phyloP scores from a whole-genome alignment of 2,329 filamentous ascomycete genomes.

The Phaeosphaeriaceae sp. region DNA sequence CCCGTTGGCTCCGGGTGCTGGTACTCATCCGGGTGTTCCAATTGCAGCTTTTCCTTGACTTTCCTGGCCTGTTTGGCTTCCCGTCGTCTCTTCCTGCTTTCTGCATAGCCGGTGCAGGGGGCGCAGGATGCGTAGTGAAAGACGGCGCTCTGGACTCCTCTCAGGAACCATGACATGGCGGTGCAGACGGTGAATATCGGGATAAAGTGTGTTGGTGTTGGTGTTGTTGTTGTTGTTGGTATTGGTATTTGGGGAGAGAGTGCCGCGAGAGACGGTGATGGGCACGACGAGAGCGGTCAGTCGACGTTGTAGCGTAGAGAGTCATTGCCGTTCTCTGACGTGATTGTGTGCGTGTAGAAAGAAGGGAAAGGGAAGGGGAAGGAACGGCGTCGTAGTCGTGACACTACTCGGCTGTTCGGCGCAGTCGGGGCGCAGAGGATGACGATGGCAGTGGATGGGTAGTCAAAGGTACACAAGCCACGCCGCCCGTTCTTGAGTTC shows the following conservation, averaged over 20 bases:
- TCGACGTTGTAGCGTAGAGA: constrained; percentile 26
- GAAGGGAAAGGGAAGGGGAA: neutral
- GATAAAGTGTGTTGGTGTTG: neutral
- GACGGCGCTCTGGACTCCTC: constrained; percentile 72
- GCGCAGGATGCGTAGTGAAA: constrained; percentile 81
- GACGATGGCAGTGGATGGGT: constrained; percentile 4
- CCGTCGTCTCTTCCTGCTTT: constrained; percentile 72
- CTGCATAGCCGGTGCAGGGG: constrained; percentile 74
- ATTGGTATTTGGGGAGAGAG: too few relatives aligned
- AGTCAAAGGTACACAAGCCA: constrained; percentile 2
- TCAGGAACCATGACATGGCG: constrained; percentile 49
- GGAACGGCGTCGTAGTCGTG: neutral
- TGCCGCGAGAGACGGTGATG: constrained; percentile 9
- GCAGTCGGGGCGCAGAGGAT: constrained; percentile 4
- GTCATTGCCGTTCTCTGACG: constrained; percentile 31
- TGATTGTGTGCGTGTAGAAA: constrained; percentile 9
- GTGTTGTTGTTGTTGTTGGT: constrained; percentile 1
- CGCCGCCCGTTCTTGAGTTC: neutral
- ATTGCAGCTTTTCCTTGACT: constrained; percentile 68
- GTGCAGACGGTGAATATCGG: neutral
- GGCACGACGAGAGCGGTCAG: constrained; percentile 24
- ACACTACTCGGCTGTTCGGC: too few relatives aligned
- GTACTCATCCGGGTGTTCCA: constrained; percentile 75
- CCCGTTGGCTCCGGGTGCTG: constrained; percentile 81
- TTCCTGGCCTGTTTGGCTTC: constrained; percentile 72